phyloP scores from a whole-genome alignment of 2,329 filamentous ascomycete species.

The Colletotrichum gigasporum region DNA sequence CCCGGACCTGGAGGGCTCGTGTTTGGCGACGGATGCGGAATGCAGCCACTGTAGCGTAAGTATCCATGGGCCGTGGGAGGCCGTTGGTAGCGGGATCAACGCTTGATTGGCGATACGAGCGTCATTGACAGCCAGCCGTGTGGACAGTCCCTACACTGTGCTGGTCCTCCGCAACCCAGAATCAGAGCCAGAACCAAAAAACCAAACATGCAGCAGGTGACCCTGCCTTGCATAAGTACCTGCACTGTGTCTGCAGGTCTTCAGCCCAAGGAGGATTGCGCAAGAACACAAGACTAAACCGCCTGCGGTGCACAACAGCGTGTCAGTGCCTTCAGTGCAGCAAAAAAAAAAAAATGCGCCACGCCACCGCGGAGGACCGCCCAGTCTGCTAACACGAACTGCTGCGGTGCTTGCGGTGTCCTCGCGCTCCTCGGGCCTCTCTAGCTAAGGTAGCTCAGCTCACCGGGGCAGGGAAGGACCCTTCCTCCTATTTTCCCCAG shows the following conservation, averaged over 20 bases:
- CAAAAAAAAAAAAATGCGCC: constrained; percentile 7
- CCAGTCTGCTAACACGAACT: constrained; percentile 17
- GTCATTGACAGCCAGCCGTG: not conserved
- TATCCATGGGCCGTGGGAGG: constrained; percentile 2
- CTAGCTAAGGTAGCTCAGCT: not conserved
- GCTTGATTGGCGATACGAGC: constrained; percentile 18
- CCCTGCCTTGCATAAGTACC: constrained; percentile 9
- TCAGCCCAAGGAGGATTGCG: constrained; percentile 4
- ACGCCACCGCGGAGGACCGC: constrained; percentile 1
- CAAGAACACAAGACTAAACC: constrained; percentile 16
- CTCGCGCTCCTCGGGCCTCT: not conserved
- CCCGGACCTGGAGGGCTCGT: constrained; percentile 26
- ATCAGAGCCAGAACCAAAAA: too few species aligned
- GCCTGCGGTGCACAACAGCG: constrained; percentile 4
- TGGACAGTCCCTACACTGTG: constrained; percentile 12
- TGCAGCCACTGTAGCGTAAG: constrained; percentile 28
- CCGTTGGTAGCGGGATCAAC: constrained; percentile 15
- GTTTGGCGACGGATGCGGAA: constrained; percentile 20
- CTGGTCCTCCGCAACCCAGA: too few species aligned
- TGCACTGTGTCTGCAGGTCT: constrained; percentile 26
- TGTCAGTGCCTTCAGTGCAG: constrained; percentile 14
- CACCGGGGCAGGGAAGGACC: constrained; percentile 23
- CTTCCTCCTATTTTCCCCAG: constrained; percentile 28
- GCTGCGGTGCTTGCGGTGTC: not conserved
- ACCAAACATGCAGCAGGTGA: not conserved